Conservation (phyloP, 768 basidiomycete species). For the Podaxis sp. region DNA sequence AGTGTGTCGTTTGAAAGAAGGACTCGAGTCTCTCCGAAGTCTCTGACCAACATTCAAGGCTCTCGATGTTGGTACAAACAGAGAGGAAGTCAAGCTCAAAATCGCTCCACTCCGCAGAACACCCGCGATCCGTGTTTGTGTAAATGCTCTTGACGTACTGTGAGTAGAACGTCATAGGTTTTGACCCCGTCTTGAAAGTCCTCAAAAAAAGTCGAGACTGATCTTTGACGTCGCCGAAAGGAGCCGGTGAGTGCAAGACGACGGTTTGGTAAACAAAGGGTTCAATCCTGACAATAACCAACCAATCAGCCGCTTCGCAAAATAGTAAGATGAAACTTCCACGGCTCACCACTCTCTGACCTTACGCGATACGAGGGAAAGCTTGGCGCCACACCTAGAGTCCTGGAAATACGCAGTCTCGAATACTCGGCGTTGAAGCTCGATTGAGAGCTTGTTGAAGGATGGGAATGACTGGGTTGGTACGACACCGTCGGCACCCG, state of each 20-base stretch:
- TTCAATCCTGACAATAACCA: background rate
- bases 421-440: background rate
- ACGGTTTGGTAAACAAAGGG: background rate
- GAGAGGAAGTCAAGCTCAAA: conserved; percentile 4
- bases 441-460: background rate
- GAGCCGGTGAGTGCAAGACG: background rate
- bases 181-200: background rate
- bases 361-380: background rate
- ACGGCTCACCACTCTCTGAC: background rate
- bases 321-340: background rate
- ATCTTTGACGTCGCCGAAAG: background rate
- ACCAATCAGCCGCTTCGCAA: background rate
- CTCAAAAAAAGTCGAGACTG: background rate
- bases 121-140: background rate
- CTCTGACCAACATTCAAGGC: conserved; percentile 10
- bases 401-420: background rate
- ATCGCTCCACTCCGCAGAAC: background rate
- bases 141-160: background rate
- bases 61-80: background rate
- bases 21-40: background rate
- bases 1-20: background rate
- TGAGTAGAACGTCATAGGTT: background rate
- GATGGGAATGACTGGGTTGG: background rate
- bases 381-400: background rate
- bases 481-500: background rate